A percentile compares a stretch with the other conserved stretches of the same genome.
phyloP scores from a whole-genome alignment of 257 asterid species.

The Solanum chiquidenum region DNA sequence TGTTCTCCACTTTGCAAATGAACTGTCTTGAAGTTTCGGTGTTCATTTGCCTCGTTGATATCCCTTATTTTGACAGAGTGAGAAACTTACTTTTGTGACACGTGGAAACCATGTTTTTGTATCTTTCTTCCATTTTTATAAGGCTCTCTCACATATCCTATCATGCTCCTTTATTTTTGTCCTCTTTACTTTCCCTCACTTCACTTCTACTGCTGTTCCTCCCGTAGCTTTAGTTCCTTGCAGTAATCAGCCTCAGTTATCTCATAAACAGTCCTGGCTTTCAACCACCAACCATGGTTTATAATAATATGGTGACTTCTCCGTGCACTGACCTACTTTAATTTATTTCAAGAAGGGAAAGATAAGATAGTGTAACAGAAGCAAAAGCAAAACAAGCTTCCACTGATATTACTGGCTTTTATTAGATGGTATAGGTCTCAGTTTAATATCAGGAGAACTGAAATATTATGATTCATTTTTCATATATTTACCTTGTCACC shows the following conservation, averaged over 20 bases:
- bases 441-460: background rate
- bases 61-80: background rate
- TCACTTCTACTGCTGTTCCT: background rate
- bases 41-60: background rate
- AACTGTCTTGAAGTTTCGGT: background rate
- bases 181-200: background rate
- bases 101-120: background rate
- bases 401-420: background rate
- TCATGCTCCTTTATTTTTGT: background rate
- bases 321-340: background rate
- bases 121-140: background rate
- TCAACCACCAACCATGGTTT: background rate
- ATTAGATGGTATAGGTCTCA: background rate
- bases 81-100: background rate
- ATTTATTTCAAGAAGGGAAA: background rate
- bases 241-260: background rate
- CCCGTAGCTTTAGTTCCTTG: background rate
- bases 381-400: background rate
- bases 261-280: background rate
- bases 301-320: background rate
- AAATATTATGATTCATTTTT: background rate
- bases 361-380: background rate
- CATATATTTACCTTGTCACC: background rate
- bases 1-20: background rate
- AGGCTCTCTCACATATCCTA: background rate